A percentile compares a stretch with the other conserved stretches of the same genome.
These are phyloP conservation scores for Pseudohyphozyma bogoriensis DNA, from an alignment of 768 basidiomycete genomes.

Conservation along the genomic window DNA sequence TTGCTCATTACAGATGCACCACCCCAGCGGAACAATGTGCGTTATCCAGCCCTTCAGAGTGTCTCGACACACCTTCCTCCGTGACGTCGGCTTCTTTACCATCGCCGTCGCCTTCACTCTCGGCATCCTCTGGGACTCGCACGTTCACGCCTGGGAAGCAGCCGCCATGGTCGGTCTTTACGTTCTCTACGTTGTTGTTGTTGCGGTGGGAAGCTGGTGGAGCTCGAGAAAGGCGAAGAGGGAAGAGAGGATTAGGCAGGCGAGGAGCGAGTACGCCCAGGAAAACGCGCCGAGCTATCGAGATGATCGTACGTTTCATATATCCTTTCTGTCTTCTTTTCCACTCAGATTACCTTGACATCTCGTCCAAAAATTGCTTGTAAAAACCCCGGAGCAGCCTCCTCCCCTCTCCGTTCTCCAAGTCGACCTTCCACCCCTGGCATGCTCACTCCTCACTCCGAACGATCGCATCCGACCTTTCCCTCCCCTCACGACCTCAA, in stretches of 20 bases:
- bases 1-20: background rate
- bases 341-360: background rate
- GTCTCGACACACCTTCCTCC: slow-evolving; percentile 64
- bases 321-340: no score
- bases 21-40: slow-evolving; percentile 71
- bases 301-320: background rate
- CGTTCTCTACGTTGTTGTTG: slow-evolving; percentile 60
- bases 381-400: background rate
- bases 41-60: slow-evolving; percentile 92
- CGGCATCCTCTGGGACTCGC: slow-evolving; percentile 63
- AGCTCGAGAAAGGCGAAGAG: slow-evolving; percentile 52
- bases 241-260: slow-evolving; percentile 46
- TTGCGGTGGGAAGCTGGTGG: slow-evolving; percentile 66
- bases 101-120: slow-evolving; percentile 66
- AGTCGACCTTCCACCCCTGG: slow-evolving; percentile 47
- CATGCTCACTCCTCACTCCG: slow-evolving; percentile 29
- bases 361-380: background rate
- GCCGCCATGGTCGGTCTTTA: slow-evolving; percentile 62
- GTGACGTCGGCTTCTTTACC: slow-evolving; percentile 94
- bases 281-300: slow-evolving; percentile 27
- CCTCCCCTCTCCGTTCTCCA: background rate
- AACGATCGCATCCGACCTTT: background rate
- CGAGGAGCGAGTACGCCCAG: slow-evolving; percentile 38
- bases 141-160: slow-evolving; percentile 64
- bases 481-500: background rate